A percentile compares a stretch with the other conserved stretches of the same genome.
phyloP scores from a whole-genome alignment of 2,329 filamentous ascomycete species.

The Fusarium sp. region DNA sequence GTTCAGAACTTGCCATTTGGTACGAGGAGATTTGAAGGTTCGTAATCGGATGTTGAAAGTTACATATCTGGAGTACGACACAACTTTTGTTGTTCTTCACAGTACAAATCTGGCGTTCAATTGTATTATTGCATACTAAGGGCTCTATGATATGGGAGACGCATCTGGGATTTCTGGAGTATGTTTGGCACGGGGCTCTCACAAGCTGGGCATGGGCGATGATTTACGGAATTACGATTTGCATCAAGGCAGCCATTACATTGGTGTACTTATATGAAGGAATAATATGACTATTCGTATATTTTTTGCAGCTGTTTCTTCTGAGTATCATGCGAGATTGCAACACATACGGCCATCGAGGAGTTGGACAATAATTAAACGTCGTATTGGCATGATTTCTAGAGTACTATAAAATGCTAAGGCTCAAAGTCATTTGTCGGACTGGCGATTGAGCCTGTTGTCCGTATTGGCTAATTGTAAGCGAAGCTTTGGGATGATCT shows the following conservation, averaged over 20 bases:
- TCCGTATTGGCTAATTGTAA: too few species aligned
- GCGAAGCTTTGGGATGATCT: too few species aligned
- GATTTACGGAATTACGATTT: slow-evolving; percentile 14
- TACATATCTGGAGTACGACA: neutral
- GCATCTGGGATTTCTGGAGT: slow-evolving; percentile 1
- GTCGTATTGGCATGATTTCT: too few species aligned
- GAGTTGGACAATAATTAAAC: too few species aligned
- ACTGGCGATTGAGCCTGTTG: too few species aligned
- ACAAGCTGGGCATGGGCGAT: slow-evolving; percentile 2
- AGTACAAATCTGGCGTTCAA: neutral
- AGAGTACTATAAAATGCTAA: too few species aligned
- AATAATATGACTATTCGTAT: neutral
- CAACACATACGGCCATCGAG: too few species aligned
- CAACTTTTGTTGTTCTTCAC: neutral
- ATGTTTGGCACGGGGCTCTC: neutral
- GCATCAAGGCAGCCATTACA: neutral
- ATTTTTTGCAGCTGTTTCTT: neutral
- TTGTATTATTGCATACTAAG: slow-evolving; percentile 2
- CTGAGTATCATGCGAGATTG: neutral
- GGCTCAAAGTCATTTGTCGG: too few species aligned
- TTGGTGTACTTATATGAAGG: neutral
- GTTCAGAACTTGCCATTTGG: neutral
- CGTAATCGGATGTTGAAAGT: too few species aligned
- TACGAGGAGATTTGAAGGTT: neutral
- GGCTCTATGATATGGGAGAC: neutral